Base-by-base conservation (phyloP, 352 stramenopile genomes). In the Phytophthora colocasiae region DNA sequence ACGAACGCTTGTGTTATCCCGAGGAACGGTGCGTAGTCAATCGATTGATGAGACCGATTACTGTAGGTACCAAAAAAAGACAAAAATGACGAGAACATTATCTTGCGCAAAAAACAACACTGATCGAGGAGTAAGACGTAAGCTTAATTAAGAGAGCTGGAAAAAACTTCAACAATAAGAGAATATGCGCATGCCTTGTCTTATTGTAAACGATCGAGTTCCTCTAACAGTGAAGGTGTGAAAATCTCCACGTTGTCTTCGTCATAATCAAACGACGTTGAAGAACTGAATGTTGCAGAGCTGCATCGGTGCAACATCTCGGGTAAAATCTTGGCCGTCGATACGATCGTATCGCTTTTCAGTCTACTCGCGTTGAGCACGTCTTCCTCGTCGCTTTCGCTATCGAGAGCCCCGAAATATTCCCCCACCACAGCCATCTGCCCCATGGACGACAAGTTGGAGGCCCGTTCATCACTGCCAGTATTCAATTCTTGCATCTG, bases 391-490 rank as follows among this genome's bases (percentile, higher is more conserved):
- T 48, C 43, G 17, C 19, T 48, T 48, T 48, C 43, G 26, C 14
- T 29, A 8, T 27, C 17, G 11, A 48, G 19, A n/a, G 14, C 43
- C 43, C 43, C 9, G 9, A 29, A 22, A 14, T 27, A 31, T 14
- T 68, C 59, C 15, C 61, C 43, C 22, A 31, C 49, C 43, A 15
- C 36, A 8, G 50, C 59, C 41, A 41, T 14, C 24, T 56, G 31
- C 41, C 40, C 49, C 24, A 61, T 60, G 19, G 53, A 56, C 24
- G 59, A 62, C 31, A 67, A 38, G 43, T 44, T 67, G 49, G 59
- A 67, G 2, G 43, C 36, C 12, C 59, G 49, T 12, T 19, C n/a
- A 12, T 57, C 50, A 14, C 43, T 32, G 12, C 41, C 45, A 10
- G 32, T 67, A 45, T 47, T 44, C 6, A 64, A 27, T 34, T 59